Evolutionary conservation across 2,329 filamentous ascomycete genomes (phyloP).

Genomic region (Remersonia thermophila): DNA sequence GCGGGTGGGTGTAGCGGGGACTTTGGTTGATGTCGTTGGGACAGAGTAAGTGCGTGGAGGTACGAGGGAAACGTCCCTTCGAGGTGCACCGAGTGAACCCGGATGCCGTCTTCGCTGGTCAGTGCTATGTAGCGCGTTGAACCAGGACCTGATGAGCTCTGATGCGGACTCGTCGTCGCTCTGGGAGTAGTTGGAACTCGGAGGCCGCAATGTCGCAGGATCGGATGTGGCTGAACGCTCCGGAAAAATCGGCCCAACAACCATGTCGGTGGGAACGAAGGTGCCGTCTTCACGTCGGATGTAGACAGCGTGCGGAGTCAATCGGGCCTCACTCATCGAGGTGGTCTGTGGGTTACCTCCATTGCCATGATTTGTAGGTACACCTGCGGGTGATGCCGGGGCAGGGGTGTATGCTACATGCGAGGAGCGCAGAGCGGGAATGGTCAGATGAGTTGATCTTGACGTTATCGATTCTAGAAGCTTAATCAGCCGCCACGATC

Average conservation of each 20-base stretch:
- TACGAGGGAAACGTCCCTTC: constrained; percentile 2
- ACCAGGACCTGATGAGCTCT: constrained; percentile 13
- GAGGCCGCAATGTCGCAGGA: too few species aligned
- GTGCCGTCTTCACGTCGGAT: too few species aligned
- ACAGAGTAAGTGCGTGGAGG: constrained; percentile 12
- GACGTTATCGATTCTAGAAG: constrained; percentile 33
- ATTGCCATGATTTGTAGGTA: constrained; percentile 25
- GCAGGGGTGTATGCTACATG: constrained; percentile 23
- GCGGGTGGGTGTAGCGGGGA: too few species aligned
- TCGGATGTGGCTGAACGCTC: too few species aligned
- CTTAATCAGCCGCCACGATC: constrained; percentile 2
- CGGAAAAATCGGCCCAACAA: too few species aligned
- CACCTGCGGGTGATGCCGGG: constrained; percentile 17
- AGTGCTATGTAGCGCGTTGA: constrained; percentile 7
- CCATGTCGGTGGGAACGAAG: too few species aligned
- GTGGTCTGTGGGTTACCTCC: too few species aligned
- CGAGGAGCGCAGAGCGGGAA: constrained; percentile 19
- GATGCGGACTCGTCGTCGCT: constrained; percentile 6
- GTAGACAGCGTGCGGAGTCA: too few species aligned
- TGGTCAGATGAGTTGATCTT: constrained; percentile 26
- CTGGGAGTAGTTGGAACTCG: too few species aligned
- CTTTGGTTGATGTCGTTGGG: constrained; percentile 1
- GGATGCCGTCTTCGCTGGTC: neutral
- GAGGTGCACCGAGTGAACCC: neutral
- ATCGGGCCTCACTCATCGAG: too few species aligned